These are phyloP conservation scores for Myriosclerotinia scirpicola DNA, from an alignment of 2,329 filamentous ascomycete species.

Conservation along the genomic window DNA sequence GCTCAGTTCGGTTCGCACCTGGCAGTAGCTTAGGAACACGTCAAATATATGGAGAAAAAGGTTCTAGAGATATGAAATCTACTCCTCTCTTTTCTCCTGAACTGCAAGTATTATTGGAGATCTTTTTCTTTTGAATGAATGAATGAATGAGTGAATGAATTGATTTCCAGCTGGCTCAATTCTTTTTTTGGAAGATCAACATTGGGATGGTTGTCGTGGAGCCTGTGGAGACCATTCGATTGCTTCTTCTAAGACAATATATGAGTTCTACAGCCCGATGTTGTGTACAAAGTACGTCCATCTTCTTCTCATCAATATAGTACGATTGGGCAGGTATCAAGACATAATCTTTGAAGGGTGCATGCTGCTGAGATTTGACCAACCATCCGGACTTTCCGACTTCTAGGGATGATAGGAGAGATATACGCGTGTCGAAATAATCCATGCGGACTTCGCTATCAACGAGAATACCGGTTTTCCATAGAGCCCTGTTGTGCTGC, in stretches of 20 bases:
- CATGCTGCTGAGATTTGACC: slow-evolving; percentile 1
- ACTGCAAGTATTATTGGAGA: background rate
- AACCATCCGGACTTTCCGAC: slow-evolving; percentile 6
- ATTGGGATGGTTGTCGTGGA: background rate
- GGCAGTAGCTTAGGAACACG: slow-evolving; percentile 2
- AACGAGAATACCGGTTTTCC: slow-evolving; percentile 13
- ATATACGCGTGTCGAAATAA: background rate
- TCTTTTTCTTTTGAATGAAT: background rate
- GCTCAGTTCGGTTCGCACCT: too few species aligned
- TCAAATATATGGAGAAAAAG: slow-evolving; percentile 15
- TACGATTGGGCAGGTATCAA: slow-evolving; percentile 15
- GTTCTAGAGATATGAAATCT: background rate
- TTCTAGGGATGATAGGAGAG: background rate
- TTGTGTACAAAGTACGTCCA: background rate
- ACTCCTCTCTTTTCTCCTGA: background rate
- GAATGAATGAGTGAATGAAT: background rate
- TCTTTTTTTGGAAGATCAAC: slow-evolving; percentile 4
- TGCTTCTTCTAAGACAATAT: slow-evolving; percentile 12
- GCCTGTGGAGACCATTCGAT: slow-evolving; percentile 13
- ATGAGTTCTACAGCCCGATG: slow-evolving; percentile 8
- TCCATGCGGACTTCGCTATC: slow-evolving; percentile 4
- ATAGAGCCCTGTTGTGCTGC: slow-evolving; percentile 10
- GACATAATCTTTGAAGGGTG: background rate
- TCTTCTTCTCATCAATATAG: background rate
- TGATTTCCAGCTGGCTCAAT: slow-evolving; percentile 5